Conservation (phyloP, 2,329 filamentous ascomycete genomes). For the Cladobotryum mycophilum region DNA sequence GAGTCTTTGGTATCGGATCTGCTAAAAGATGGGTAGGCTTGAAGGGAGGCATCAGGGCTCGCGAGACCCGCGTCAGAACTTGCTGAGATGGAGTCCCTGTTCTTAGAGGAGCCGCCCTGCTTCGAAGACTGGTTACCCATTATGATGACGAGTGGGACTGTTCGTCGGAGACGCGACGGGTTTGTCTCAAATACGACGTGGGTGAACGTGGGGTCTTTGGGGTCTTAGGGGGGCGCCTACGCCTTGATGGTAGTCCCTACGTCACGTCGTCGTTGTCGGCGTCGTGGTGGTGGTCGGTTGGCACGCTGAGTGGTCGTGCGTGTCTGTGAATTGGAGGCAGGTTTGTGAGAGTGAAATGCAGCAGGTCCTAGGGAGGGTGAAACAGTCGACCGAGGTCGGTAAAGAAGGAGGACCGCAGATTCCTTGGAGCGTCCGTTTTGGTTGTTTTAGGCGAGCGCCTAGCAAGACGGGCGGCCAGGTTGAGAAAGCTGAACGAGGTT, state of each 20-base stretch:
- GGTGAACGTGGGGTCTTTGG: conserved; percentile 17
- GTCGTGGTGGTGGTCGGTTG: not conserved
- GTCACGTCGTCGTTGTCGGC: conserved; percentile 8
- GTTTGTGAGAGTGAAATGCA: conserved; percentile 2
- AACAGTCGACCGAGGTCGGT: conserved; percentile 45
- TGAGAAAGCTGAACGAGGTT: conserved; percentile 18
- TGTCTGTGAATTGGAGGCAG: not conserved
- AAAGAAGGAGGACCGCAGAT: conserved; percentile 40
- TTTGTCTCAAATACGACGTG: conserved; percentile 25
- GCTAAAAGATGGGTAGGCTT: conserved; percentile 86
- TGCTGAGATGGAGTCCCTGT: conserved; percentile 31
- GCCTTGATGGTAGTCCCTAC: conserved; percentile 17
- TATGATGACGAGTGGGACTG: conserved; percentile 16
- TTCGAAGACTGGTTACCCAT: conserved; percentile 77
- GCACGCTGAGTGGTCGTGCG: not conserved
- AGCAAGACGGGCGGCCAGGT: conserved; percentile 13
- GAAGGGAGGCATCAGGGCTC: conserved; percentile 44
- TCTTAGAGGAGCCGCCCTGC: conserved; percentile 48
- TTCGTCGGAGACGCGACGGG: conserved; percentile 11
- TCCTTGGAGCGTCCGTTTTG: conserved; percentile 46
- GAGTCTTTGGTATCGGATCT: conserved; percentile 92
- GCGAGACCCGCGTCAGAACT: conserved; percentile 25
- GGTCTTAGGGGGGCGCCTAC: conserved; percentile 7
- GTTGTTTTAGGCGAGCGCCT: conserved; percentile 29
- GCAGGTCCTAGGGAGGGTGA: conserved; percentile 45